Percentiles rank a stretch among this genome's conserved stretches.
Conservation (phyloP, 352 stramenopile genomes). For the Phytophthora palmivora region DNA sequence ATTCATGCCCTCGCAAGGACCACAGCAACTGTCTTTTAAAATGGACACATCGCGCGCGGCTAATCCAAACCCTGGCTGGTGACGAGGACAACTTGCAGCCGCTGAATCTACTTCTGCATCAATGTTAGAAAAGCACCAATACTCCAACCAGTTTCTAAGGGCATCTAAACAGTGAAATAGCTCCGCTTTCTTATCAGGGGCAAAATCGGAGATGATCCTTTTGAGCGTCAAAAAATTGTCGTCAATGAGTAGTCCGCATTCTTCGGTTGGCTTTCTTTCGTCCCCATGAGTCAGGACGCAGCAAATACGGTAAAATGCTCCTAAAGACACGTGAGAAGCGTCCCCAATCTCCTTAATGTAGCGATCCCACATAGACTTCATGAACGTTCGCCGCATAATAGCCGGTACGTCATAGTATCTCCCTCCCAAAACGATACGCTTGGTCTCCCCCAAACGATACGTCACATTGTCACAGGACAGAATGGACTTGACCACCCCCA, state of each 20-base stretch:
- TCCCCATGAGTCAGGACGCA: background rate
- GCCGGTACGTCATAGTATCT: slow-evolving; percentile 8
- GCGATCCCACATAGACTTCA: background rate
- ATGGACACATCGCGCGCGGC: background rate
- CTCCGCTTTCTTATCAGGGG: background rate
- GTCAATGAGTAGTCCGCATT: background rate
- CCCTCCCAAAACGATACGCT: slow-evolving; percentile 5
- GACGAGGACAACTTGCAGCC: background rate
- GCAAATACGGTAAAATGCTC: slow-evolving; percentile 11
- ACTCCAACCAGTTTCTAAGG: background rate
- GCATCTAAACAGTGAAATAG: background rate
- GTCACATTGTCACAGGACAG: slow-evolving; percentile 4
- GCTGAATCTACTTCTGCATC: no score
- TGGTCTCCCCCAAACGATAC: background rate
- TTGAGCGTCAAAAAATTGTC: background rate
- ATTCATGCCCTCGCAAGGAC: slow-evolving; percentile 1
- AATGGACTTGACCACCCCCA: slow-evolving; percentile 8
- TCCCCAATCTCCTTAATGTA: background rate
- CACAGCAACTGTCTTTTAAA: background rate
- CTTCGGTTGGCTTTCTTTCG: background rate
- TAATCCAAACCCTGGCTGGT: background rate
- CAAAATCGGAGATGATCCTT: background rate
- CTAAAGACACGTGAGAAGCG: background rate
- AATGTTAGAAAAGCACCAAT: background rate
- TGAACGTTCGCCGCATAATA: background rate